Percentiles rank a stretch among this genome's conserved stretches.
phyloP scores from a whole-genome alignment of 148 eudicot genomes.

The Dysphania ambrosioides region DNA sequence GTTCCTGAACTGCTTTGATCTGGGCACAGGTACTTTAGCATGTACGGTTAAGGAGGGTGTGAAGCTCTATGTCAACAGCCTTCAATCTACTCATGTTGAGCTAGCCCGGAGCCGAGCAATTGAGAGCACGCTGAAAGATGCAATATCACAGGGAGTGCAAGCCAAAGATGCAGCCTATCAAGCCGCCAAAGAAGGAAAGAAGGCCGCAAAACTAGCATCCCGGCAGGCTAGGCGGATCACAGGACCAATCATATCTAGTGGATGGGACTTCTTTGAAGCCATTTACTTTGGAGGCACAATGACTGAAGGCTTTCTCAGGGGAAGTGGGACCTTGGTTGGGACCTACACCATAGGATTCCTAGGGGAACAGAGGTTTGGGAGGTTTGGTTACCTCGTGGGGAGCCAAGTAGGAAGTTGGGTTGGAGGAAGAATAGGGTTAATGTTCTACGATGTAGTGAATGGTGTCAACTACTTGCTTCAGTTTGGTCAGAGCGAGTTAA shows the following conservation, averaged over 20 bases:
- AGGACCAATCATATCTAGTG: constrained; percentile 71
- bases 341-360: constrained; percentile 55
- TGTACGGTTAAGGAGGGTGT: constrained; percentile 68
- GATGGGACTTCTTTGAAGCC: constrained; percentile 91
- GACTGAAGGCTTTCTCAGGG: constrained; percentile 72
- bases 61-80: constrained; percentile 61
- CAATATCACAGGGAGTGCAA: constrained; percentile 51
- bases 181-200: constrained; percentile 63
- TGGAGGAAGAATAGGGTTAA: constrained; percentile 78
- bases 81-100: constrained; percentile 65
- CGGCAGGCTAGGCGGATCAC: constrained; percentile 56
- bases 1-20: constrained; percentile 65
- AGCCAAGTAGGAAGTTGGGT: constrained; percentile 89
- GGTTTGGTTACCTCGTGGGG: constrained; percentile 79
- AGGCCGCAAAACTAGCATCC: constrained; percentile 70
- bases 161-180: constrained; percentile 54
- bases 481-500: constrained; percentile 31
- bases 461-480: constrained; percentile 53
- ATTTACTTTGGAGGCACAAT: constrained; percentile 64
- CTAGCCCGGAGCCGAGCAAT: constrained; percentile 51
- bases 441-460: constrained; percentile 72
- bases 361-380: constrained; percentile 72
- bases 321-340: constrained; percentile 68
- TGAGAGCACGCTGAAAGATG: constrained; percentile 46
- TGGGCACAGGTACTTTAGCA: constrained; percentile 65